A percentile compares a stretch with the other conserved stretches of the same genome.
Conservation (phyloP, 768 basidiomycete genomes). For the Collybia mongolica region DNA sequence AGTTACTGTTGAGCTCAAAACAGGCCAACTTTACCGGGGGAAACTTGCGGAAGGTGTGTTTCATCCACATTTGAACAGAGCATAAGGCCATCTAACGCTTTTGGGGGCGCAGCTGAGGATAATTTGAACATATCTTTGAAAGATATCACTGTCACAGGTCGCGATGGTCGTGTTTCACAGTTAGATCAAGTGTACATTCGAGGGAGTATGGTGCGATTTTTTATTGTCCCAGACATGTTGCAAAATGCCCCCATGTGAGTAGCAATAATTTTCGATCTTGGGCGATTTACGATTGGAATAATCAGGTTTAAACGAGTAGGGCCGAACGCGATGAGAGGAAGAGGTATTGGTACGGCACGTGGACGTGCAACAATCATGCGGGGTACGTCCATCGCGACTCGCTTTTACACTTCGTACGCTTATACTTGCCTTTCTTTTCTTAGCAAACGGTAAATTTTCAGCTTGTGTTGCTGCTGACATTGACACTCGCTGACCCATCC, state of each 20-base stretch:
- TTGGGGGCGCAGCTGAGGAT: slow-evolving; percentile 79
- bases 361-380: slow-evolving; percentile 98
- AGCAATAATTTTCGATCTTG: slow-evolving; percentile 4
- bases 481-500: neutral
- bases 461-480: neutral
- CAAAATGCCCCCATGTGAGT: slow-evolving; percentile 98
- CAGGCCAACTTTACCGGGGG: slow-evolving; percentile 94
- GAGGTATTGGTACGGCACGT: slow-evolving; percentile 98
- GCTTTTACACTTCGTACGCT: slow-evolving; percentile 6
- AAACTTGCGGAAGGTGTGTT: slow-evolving; percentile 92
- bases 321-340: slow-evolving; percentile 96
- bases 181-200: slow-evolving; percentile 99
- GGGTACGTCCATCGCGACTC: slow-evolving; percentile 51
- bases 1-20: slow-evolving; percentile 98
- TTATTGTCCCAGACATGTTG: slow-evolving; percentile 99
- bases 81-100: neutral
- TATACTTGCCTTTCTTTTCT: slow-evolving; percentile 17
- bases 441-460: slow-evolving; percentile 71
- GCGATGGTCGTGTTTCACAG: slow-evolving; percentile 98
- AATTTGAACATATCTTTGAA: slow-evolving; percentile 95
- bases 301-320: slow-evolving; percentile 98
- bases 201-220: slow-evolving; percentile 97
- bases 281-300: neutral
- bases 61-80: slow-evolving; percentile 4
- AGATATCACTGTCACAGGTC: slow-evolving; percentile 96